Conservation (phyloP, 768 basidiomycete genomes). For the Leccinum imitatum region DNA sequence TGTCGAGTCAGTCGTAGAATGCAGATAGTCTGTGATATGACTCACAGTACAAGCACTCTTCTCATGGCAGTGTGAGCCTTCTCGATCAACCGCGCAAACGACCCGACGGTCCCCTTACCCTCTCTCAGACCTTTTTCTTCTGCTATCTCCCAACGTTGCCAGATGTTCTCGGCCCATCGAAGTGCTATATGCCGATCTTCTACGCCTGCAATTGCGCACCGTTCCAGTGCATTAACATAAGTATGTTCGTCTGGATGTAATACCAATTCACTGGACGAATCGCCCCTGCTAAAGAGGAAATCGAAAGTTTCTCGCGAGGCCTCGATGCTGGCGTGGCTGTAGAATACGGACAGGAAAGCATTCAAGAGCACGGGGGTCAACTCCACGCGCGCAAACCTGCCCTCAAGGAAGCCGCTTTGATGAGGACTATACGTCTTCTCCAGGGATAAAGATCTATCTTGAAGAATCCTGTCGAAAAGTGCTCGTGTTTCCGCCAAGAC, state of each 20-base stretch:
- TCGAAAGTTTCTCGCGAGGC: conserved; percentile 49
- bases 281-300: conserved; percentile 44
- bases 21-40: conserved; percentile 6
- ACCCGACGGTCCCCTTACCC: conserved; percentile 20
- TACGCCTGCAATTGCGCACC: conserved; percentile 46
- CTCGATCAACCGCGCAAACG: conserved; percentile 57
- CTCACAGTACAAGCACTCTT: conserved; percentile 61
- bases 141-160: conserved; percentile 58
- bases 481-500: conserved; percentile 65
- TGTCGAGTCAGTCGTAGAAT: conserved; percentile 1
- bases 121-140: conserved; percentile 40
- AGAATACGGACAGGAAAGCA: conserved; percentile 79
- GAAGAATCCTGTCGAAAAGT: conserved; percentile 63
- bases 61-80: conserved; percentile 69
- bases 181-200: conserved; percentile 50
- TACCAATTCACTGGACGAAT: conserved; percentile 5
- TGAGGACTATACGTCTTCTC: not conserved
- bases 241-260: conserved; percentile 51
- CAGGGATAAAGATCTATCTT: conserved; percentile 33
- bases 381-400: conserved; percentile 56
- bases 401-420: conserved; percentile 14
- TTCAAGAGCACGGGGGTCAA: conserved; percentile 67
- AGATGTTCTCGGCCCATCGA: conserved; percentile 59
- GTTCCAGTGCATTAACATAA: conserved; percentile 67
- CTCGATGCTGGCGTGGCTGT: conserved; percentile 55